A percentile compares a stretch with the other conserved stretches of the same genome.
These are phyloP conservation scores for Rhynchospora breviuscula DNA, from an alignment of 176 grass and related monocot species.

Conservation along the genomic window DNA sequence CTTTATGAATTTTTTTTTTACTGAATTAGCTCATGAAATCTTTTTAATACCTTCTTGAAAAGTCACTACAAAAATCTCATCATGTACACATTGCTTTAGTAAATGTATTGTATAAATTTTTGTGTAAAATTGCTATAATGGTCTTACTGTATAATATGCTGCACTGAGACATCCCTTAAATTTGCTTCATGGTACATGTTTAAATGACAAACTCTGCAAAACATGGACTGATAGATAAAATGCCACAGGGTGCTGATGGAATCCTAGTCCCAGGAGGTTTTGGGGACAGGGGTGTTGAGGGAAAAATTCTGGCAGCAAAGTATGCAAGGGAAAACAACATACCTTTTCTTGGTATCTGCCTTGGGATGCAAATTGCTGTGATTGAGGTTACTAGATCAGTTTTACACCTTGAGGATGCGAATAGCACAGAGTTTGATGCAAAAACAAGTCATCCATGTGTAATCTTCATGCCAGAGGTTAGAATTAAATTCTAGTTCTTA, in stretches of 20 bases:
- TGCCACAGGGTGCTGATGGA: conserved; percentile 50
- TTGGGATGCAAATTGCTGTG: conserved; percentile 60
- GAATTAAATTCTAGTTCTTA: background rate
- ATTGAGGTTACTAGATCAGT: conserved; percentile 40
- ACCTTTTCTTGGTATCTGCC: conserved; percentile 49
- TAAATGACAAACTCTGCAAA: background rate
- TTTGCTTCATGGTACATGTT: background rate
- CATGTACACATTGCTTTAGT: background rate
- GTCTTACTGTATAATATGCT: background rate
- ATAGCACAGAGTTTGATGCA: conserved; percentile 42
- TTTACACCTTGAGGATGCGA: conserved; percentile 32
- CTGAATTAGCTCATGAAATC: background rate
- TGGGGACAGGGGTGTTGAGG: conserved; percentile 36
- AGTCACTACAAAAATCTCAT: background rate
- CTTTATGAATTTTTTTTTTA: background rate
- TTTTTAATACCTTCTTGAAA: background rate
- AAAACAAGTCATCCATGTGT: conserved; percentile 37
- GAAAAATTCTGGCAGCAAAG: conserved; percentile 45
- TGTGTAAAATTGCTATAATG: background rate
- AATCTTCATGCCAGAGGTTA: conserved; percentile 46
- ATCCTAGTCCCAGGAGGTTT: conserved; percentile 53
- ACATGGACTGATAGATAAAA: background rate
- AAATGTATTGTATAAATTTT: background rate
- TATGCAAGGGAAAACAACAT: conserved; percentile 49
- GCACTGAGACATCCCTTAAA: background rate